Evolutionary conservation across 129 eudicot genomes (phyloP).

Genomic region (Lactuca saligna): DNA sequence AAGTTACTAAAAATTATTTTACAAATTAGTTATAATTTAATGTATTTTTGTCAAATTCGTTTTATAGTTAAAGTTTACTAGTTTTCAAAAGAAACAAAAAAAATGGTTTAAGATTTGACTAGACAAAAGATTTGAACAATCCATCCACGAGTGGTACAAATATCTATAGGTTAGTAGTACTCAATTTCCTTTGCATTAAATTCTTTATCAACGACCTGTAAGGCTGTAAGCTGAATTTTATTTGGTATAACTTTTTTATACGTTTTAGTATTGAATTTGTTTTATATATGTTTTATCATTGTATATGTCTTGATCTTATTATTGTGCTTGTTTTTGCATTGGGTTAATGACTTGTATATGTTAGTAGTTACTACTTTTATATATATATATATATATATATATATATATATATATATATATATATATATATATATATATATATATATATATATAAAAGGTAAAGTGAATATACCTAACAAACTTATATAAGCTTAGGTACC

Average conservation of each 20-base stretch:
- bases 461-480: too few species aligned
- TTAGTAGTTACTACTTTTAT: not conserved
- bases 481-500: too few species aligned
- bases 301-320: not conserved
- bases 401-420: not conserved
- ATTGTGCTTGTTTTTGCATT: not conserved
- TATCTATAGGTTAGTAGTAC: conserved; percentile 12
- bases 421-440: not conserved
- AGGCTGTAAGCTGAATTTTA: not conserved
- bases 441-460: not conserved
- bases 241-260: too few species aligned
- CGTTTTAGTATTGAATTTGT: too few species aligned
- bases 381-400: not conserved
- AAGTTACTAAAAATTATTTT: too few species aligned
- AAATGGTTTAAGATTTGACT: conserved; percentile 20
- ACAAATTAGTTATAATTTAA: too few species aligned
- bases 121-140: conserved; percentile 23
- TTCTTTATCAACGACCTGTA: not conserved
- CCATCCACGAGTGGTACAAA: conserved; percentile 12
- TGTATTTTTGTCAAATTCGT: too few species aligned
- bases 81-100: not conserved
- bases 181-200: conserved; percentile 14
- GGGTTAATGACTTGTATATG: not conserved
- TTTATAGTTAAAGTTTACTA: not conserved
- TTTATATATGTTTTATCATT: too few species aligned